Evolutionary conservation across 1,284 basidiomycete genomes (phyloP), one percentile per base, ranked within the genome.

Genomic region (Violaceomyces palustris): DNA sequence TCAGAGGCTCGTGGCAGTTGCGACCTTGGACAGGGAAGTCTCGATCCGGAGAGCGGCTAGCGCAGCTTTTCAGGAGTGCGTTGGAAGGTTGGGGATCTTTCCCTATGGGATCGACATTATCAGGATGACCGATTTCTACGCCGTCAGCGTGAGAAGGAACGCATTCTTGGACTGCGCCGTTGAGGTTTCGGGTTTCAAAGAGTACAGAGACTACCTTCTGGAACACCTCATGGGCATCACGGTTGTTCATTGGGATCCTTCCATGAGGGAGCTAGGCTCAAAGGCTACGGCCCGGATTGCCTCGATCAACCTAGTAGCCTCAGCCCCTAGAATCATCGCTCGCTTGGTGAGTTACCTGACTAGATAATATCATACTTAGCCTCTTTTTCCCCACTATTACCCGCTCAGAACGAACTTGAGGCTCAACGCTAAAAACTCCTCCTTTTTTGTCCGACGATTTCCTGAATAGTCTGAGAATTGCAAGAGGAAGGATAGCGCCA

Each of bases 21-120:
- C 92, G 0, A 77, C 90, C 28, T 90, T 85, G 61, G 94, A 99
- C 75, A 81, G 94, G 22, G 94, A 98, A 70, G 84, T 97, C 11
- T 87, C 89, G 47, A 90, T 98, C 37, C 81, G 94, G n/a, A 78
- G 94, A 51, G 94, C 94, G 4, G 91, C 93, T 3, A 97, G 92
- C 74, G 94, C 94, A 8, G 90, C 93, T 3, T 98, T 90, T 72
- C 94, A 98, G 73, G 94, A 99, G 74, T 86, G 87, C 64, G 94
- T 97, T 30, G 94, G 94, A 8, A 79, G 94, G 64, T 86, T 87
- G 39, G 36, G 39, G 38, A 75, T 91, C 40, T 92, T 97, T 69
- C 85, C 88, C 29, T 85, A 92, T 74, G 94, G 94, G 1, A 96
- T 99, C 49, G 88, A 91, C 64, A 84, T 96, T 14, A 78, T 99